These are phyloP conservation scores for Thalia dealbata DNA, from an alignment of 176 grass and related monocot genomes.

Conservation along the genomic window DNA sequence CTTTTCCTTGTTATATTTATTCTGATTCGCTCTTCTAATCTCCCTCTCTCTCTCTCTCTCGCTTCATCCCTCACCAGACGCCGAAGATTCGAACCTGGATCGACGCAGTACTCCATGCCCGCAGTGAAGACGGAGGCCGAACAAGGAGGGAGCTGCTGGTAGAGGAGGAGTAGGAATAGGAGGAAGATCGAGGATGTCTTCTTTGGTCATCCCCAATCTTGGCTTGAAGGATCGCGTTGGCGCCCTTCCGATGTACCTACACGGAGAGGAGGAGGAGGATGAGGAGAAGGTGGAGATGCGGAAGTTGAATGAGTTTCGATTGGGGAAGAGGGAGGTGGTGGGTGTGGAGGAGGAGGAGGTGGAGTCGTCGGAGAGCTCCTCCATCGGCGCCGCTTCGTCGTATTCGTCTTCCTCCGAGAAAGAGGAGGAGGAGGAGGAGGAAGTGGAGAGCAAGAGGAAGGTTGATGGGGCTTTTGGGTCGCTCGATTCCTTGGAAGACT, in stretches of 20 bases:
- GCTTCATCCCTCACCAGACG: too few relatives aligned
- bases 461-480: slow-evolving; percentile 19
- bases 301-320: slow-evolving; percentile 11
- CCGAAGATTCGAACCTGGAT: too few relatives aligned
- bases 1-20: background rate
- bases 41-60: too few relatives aligned
- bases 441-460: slow-evolving; percentile 7
- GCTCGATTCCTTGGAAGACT: slow-evolving; percentile 59
- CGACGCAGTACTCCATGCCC: too few relatives aligned
- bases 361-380: slow-evolving; percentile 32
- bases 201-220: background rate
- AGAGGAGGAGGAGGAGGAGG: slow-evolving; percentile 27
- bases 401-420: slow-evolving; percentile 28
- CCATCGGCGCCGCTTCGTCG: slow-evolving; percentile 29
- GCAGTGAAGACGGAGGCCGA: too few relatives aligned
- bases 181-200: slow-evolving; percentile 10
- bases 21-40: too few relatives aligned
- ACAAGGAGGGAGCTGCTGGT: background rate
- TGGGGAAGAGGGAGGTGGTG: slow-evolving; percentile 22
- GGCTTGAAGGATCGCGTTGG: slow-evolving; percentile 9
- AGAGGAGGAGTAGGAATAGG: background rate
- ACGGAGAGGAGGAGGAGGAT: slow-evolving; percentile 17
- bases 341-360: slow-evolving; percentile 11
- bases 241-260: background rate
- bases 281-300: background rate